phyloP scores from a whole-genome alignment of 805 yeast species.

The Ogataea saltuana region DNA sequence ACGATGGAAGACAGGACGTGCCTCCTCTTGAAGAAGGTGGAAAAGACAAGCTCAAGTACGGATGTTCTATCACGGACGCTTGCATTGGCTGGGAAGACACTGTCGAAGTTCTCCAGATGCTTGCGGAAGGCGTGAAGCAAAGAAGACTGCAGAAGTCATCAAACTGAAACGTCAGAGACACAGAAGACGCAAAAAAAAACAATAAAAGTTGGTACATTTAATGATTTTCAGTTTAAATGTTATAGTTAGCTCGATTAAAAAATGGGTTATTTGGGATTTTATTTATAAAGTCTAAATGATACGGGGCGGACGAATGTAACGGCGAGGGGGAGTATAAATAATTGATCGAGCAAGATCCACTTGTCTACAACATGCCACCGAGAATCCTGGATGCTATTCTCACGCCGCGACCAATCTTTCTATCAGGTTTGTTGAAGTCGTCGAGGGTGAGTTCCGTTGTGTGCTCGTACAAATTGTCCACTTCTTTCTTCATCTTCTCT shows the following conservation, averaged over 20 bases:
- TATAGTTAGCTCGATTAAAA: too few relatives aligned
- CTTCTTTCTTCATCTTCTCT: slow-evolving; percentile 57
- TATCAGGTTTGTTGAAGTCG: slow-evolving; percentile 64
- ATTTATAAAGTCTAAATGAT: slow-evolving; percentile 7
- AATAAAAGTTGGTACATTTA: too few relatives aligned
- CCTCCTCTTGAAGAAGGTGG: slow-evolving; percentile 70
- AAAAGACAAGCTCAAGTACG: slow-evolving; percentile 75
- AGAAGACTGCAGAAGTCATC: too few relatives aligned
- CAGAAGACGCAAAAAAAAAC: not conserved
- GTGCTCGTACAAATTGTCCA: slow-evolving; percentile 55
- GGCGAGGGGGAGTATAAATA: not conserved
- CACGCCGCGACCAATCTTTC: slow-evolving; percentile 63
- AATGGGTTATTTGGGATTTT: too few relatives aligned
- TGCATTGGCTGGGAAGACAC: slow-evolving; percentile 92
- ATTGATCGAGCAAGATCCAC: not conserved
- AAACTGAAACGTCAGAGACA: not conserved
- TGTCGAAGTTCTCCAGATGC: slow-evolving; percentile 62
- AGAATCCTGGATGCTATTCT: slow-evolving; percentile 64
- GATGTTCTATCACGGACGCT: slow-evolving; percentile 96
- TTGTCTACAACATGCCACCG: slow-evolving; percentile 50
- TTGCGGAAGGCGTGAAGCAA: slow-evolving; percentile 76
- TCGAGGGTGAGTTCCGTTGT: slow-evolving; percentile 53
- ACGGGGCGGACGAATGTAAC: slow-evolving; percentile 1
- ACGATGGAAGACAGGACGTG: slow-evolving; percentile 91
- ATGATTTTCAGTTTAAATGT: too few relatives aligned